A percentile compares a stretch with the other conserved stretches of the same genome.
Evolutionary conservation across 2,329 filamentous ascomycete genomes (phyloP).

Genomic region (Aureobasidium sp.): DNA sequence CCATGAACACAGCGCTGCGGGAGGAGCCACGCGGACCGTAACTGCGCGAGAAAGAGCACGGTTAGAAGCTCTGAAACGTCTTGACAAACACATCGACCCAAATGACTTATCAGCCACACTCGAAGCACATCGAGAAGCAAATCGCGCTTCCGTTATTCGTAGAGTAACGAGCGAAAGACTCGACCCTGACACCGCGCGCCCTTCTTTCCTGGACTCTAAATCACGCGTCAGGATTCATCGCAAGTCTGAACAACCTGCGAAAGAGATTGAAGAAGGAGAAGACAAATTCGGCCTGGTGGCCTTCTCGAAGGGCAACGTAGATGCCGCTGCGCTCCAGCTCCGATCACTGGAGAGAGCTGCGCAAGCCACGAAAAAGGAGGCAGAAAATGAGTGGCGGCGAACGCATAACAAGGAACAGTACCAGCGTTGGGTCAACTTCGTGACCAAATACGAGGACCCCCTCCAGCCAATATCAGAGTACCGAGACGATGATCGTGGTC

Average conservation of each 20-base stretch:
- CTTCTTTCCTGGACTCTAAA: background rate
- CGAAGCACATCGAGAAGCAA: constrained; percentile 13
- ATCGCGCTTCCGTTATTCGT: constrained; percentile 6
- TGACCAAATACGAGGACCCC: background rate
- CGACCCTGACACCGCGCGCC: background rate
- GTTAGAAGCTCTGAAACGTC: background rate
- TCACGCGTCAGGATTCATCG: background rate
- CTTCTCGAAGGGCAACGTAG: background rate
- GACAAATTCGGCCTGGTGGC: background rate
- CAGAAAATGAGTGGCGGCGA: background rate
- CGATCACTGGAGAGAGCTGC: background rate
- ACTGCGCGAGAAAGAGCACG: background rate
- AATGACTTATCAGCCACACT: constrained; percentile 15
- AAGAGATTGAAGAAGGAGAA: background rate
- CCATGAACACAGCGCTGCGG: background rate
- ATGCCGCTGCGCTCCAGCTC: background rate
- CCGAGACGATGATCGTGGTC: background rate
- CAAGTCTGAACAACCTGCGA: too few relatives aligned
- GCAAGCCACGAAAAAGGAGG: background rate
- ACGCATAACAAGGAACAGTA: background rate
- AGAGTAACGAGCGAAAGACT: background rate
- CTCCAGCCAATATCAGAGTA: background rate
- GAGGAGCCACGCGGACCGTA: background rate
- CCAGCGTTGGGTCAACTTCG: background rate
- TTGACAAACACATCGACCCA: background rate